Conservation (phyloP, 352 stramenopile genomes). For the Globisporangium carolinianum region DNA sequence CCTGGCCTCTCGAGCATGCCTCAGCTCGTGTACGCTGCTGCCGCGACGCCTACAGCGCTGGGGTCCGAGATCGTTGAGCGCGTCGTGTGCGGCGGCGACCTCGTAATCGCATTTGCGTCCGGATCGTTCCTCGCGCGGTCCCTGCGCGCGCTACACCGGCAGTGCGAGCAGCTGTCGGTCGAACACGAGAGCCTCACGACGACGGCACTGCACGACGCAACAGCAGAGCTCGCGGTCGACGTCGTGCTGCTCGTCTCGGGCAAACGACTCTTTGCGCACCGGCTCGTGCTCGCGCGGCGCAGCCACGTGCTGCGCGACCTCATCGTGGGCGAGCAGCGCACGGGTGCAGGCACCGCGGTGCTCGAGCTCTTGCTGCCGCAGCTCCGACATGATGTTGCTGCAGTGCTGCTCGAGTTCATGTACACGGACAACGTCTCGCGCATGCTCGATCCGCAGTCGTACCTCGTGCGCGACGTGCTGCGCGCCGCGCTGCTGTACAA, state of each 20-base stretch:
- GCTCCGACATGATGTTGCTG: constrained; percentile 45
- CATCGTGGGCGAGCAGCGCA: constrained; percentile 42
- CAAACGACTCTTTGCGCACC: constrained; percentile 34
- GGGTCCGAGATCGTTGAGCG: constrained; percentile 28
- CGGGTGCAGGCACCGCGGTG: background rate
- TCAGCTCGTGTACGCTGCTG: constrained; percentile 7
- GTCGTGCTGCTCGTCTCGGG: constrained; percentile 45
- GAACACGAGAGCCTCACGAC: constrained; percentile 6
- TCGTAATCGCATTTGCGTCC: constrained; percentile 39
- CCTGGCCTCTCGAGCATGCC: constrained; percentile 3
- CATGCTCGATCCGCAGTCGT: constrained; percentile 38
- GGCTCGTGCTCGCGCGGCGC: constrained; percentile 48
- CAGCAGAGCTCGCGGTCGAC: constrained; percentile 16
- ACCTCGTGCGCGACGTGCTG: constrained; percentile 51
- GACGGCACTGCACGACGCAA: background rate
- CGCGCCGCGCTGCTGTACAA: constrained; percentile 35
- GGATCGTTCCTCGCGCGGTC: constrained; percentile 41
- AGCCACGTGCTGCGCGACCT: constrained; percentile 45
- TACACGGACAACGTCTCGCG: constrained; percentile 62
- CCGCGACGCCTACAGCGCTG: constrained; percentile 5
- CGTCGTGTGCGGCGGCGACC: constrained; percentile 42
- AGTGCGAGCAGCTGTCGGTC: constrained; percentile 6
- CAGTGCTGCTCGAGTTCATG: constrained; percentile 54
- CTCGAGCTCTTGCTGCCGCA: constrained; percentile 43
- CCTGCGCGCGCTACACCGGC: constrained; percentile 26